phyloP scores from a whole-genome alignment of 2,329 filamentous ascomycete species.

The Neurospora crassa region DNA sequence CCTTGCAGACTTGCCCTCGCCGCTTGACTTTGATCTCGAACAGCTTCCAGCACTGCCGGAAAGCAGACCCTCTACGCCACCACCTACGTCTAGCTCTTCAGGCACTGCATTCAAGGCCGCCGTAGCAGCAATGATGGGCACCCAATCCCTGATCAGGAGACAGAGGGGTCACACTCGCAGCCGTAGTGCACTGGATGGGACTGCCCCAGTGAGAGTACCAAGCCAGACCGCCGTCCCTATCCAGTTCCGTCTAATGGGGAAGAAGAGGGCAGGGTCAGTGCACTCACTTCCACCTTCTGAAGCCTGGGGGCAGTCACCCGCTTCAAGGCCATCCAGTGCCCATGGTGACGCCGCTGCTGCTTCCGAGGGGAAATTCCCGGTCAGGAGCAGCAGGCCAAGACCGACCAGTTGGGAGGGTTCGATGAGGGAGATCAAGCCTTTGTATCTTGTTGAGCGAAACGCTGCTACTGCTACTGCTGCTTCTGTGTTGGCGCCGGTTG shows the following conservation, averaged over 20 bases:
- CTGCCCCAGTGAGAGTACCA: slow-evolving; percentile 35
- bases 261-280: slow-evolving; percentile 30
- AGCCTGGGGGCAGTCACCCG: slow-evolving; percentile 25
- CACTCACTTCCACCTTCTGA: slow-evolving; percentile 33
- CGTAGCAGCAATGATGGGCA: slow-evolving; percentile 16
- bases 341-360: slow-evolving; percentile 17
- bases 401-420: slow-evolving; percentile 54
- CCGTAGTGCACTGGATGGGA: slow-evolving; percentile 35
- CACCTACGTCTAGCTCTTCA: slow-evolving; percentile 17
- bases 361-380: slow-evolving; percentile 23
- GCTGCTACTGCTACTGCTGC: neutral
- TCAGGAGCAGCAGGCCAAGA: slow-evolving; percentile 32
- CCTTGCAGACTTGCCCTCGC: slow-evolving; percentile 10
- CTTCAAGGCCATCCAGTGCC: slow-evolving; percentile 12
- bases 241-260: slow-evolving; percentile 41
- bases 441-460: slow-evolving; percentile 66
- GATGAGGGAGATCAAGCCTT: slow-evolving; percentile 61
- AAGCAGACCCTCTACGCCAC: slow-evolving; percentile 48
- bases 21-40: slow-evolving; percentile 12
- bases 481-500: neutral
- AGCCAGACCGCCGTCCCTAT: slow-evolving; percentile 51
- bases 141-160: neutral
- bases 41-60: slow-evolving; percentile 47
- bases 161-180: slow-evolving; percentile 32
- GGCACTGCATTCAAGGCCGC: slow-evolving; percentile 28